Evolutionary conservation across 176 grass and related monocot genomes (phyloP).

Genomic region (Hyparrhenia diplandra): DNA sequence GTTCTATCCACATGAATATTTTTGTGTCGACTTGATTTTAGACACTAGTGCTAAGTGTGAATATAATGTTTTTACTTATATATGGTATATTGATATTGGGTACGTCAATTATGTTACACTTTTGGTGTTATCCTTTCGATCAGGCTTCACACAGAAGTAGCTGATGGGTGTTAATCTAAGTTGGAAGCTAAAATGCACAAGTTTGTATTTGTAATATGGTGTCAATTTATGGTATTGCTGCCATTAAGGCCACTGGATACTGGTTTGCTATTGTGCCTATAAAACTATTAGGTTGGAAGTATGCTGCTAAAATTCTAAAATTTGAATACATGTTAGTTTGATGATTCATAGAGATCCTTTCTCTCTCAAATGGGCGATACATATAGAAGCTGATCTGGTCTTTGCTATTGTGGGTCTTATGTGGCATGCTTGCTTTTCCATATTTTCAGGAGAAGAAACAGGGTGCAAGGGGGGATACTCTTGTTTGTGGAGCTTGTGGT

Average conservation of each 20-base stretch:
- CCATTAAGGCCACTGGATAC: neutral
- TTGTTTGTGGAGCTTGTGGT: conserved; percentile 94
- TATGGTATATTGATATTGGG: neutral
- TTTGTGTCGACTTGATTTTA: neutral
- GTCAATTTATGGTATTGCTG: neutral
- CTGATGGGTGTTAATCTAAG: neutral
- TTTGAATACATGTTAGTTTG: neutral
- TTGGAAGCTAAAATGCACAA: neutral
- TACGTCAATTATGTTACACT: neutral
- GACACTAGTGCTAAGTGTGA: neutral
- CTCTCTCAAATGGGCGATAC: neutral
- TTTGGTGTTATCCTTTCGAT: neutral
- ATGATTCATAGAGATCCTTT: conserved; percentile 5
- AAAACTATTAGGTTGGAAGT: neutral
- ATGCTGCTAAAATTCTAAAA: neutral
- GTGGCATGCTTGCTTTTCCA: conserved; percentile 17
- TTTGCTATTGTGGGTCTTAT: conserved; percentile 33
- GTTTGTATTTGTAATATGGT: neutral
- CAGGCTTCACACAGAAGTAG: neutral
- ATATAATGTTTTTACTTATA: neutral
- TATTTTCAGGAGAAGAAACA: conserved; percentile 85
- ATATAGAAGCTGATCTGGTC: conserved; percentile 18
- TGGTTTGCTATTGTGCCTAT: conserved; percentile 12
- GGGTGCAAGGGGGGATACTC: conserved; percentile 58
- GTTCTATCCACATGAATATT: neutral